These are phyloP conservation scores for Filosporella fistucella DNA, from an alignment of 495 filamentous ascomycete species.

Conservation along the genomic window DNA sequence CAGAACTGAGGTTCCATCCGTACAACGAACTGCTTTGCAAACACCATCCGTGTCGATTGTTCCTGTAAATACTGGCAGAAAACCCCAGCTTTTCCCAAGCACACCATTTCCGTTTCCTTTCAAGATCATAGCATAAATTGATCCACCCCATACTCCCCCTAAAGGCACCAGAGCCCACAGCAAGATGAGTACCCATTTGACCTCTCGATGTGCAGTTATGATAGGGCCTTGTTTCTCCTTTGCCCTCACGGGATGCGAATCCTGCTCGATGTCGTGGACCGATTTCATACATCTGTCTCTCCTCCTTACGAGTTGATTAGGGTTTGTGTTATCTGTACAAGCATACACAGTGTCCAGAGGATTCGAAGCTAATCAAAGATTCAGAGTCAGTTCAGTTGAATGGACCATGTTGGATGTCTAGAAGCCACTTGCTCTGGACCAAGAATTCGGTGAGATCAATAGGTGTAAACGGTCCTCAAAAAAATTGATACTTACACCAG, in stretches of 20 bases:
- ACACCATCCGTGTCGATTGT: no score
- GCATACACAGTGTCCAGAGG: constrained; percentile 27
- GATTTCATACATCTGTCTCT: constrained; percentile 30
- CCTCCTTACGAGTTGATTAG: constrained; percentile 20
- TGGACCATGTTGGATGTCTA: no score
- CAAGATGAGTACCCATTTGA: constrained; percentile 24
- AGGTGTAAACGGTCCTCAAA: no score
- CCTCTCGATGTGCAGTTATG: constrained; percentile 22
- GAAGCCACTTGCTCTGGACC: no score
- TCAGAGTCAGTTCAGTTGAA: no score
- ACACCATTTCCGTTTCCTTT: constrained; percentile 23
- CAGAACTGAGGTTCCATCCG: constrained; percentile 30
- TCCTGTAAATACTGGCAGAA: constrained; percentile 26
- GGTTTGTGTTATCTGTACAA: constrained; percentile 21
- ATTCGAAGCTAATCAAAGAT: no score
- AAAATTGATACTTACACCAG: no score
- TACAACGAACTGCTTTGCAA: constrained; percentile 24
- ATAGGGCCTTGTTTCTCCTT: constrained; percentile 26
- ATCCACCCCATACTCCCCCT: constrained; percentile 26
- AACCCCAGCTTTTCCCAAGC: constrained; percentile 25
- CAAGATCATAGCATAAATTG: constrained; percentile 22
- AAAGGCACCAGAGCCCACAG: constrained; percentile 26
- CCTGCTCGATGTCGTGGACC: constrained; percentile 22
- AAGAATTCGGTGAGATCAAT: no score
- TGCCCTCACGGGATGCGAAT: constrained; percentile 26